These are phyloP conservation scores for Floccularia luteovirens DNA, from an alignment of 768 basidiomycete genomes.

Conservation along the genomic window DNA sequence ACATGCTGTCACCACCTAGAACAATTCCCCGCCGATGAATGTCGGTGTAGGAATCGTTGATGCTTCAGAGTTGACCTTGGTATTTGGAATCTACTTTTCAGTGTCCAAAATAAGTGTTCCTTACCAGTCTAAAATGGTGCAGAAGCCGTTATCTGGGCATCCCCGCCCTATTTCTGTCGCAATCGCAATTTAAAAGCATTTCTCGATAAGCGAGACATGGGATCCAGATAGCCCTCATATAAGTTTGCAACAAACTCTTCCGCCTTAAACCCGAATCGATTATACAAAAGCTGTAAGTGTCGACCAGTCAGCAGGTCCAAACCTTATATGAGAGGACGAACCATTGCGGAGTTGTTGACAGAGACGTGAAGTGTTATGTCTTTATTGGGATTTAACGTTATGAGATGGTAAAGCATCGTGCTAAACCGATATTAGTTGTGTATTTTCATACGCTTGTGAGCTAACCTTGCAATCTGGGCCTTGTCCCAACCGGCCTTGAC, in stretches of 20 bases:
- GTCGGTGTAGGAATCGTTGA: too few relatives aligned
- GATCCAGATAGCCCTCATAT: constrained; percentile 72
- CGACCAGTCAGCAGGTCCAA: neutral
- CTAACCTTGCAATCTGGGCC: constrained; percentile 66
- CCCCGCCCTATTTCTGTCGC: constrained; percentile 32
- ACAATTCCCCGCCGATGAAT: too few relatives aligned
- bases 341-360: constrained; percentile 76
- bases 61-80: too few relatives aligned
- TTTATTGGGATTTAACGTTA: constrained; percentile 60
- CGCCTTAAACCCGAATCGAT: constrained; percentile 83
- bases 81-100: too few relatives aligned
- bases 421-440: constrained; percentile 23
- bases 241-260: constrained; percentile 81
- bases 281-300: constrained; percentile 58
- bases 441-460: constrained; percentile 4
- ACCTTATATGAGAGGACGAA: constrained; percentile 16
- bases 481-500: constrained; percentile 81
- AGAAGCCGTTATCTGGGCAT: neutral
- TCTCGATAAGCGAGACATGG: constrained; percentile 63
- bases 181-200: constrained; percentile 77
- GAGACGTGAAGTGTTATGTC: constrained; percentile 84
- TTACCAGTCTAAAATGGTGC: neutral
- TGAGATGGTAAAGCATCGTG: constrained; percentile 73
- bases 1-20: too few relatives aligned
- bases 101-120: too few relatives aligned